A percentile compares a stretch with the other conserved stretches of the same genome.
These are phyloP conservation scores for Blumeriella jaapii DNA, from an alignment of 2,329 filamentous ascomycete species.

Conservation along the genomic window DNA sequence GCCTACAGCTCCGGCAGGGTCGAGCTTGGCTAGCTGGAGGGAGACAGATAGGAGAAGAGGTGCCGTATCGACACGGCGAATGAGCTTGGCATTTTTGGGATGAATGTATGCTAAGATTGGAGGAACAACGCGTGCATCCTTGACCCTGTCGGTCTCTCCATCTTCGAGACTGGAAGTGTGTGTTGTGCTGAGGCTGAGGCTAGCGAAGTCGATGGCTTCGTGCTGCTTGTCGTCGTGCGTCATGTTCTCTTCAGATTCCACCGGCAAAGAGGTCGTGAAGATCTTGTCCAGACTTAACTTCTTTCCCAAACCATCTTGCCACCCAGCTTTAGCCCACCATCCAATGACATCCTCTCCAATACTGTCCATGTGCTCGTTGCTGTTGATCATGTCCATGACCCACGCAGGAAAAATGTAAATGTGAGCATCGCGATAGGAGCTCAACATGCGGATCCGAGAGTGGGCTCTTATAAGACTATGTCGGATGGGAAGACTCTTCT, in stretches of 20 bases:
- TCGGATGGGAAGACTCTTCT: slow-evolving; percentile 61
- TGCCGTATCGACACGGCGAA: slow-evolving; percentile 81
- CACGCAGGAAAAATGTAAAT: slow-evolving; percentile 91
- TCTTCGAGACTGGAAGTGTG: slow-evolving; percentile 20
- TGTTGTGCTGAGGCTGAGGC: slow-evolving; percentile 25
- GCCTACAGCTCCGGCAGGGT: slow-evolving; percentile 53
- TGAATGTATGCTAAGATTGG: slow-evolving; percentile 77
- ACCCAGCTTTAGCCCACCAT: slow-evolving; percentile 91
- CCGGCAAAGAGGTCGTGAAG: slow-evolving; percentile 37
- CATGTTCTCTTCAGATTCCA: slow-evolving; percentile 28
- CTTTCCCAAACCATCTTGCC: slow-evolving; percentile 70
- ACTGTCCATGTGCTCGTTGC: slow-evolving; percentile 73
- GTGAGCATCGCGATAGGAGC: slow-evolving; percentile 79
- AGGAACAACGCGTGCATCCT: slow-evolving; percentile 42
- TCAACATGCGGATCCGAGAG: slow-evolving; percentile 67
- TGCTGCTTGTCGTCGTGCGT: slow-evolving; percentile 21
- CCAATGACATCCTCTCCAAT: slow-evolving; percentile 86
- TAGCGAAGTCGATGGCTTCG: slow-evolving; percentile 22
- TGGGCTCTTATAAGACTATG: slow-evolving; percentile 66
- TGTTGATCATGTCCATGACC: slow-evolving; percentile 72
- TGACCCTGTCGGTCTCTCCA: slow-evolving; percentile 1
- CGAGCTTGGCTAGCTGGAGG: slow-evolving; percentile 75
- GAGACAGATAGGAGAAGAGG: slow-evolving; percentile 72
- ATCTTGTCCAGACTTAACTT: slow-evolving; percentile 66
- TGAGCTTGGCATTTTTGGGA: slow-evolving; percentile 42